Percentiles rank a stretch among this genome's conserved stretches.
Conservation (phyloP, 192 early-diverging fungal species). For the Entomortierella beljakovae region DNA sequence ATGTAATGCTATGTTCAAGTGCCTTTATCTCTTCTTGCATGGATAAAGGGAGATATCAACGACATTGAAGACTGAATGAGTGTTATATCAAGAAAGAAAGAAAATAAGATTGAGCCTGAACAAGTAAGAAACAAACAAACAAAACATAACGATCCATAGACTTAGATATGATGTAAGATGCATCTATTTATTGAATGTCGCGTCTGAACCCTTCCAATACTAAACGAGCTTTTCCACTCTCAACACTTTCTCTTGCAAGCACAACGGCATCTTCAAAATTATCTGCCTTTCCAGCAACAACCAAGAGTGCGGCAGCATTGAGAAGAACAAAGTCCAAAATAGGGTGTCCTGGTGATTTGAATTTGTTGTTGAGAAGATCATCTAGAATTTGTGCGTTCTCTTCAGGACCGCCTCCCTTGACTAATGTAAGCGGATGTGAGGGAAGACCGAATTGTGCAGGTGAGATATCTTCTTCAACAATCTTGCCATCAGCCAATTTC, state of each 20-base stretch:
- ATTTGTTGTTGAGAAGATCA: constrained; percentile 73
- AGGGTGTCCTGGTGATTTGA: constrained; percentile 68
- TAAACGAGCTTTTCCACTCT: constrained; percentile 72
- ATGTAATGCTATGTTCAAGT: too few relatives aligned
- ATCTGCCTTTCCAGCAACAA: constrained; percentile 78
- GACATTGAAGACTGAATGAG: too few relatives aligned
- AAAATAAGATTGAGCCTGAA: too few relatives aligned
- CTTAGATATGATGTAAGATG: too few relatives aligned
- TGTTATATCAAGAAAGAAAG: too few relatives aligned
- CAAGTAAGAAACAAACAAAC: too few relatives aligned
- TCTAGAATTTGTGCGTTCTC: constrained; percentile 83
- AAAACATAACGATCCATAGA: too few relatives aligned
- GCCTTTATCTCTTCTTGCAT: too few relatives aligned
- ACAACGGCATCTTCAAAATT: constrained; percentile 81
- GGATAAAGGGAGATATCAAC: too few relatives aligned
- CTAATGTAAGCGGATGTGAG: constrained; percentile 75
- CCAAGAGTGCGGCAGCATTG: constrained; percentile 90
- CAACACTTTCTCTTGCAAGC: constrained; percentile 80
- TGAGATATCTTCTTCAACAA: constrained; percentile 73
- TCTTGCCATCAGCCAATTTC: constrained; percentile 74
- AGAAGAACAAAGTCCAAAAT: constrained; percentile 93
- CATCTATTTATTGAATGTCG: constrained; percentile 53
- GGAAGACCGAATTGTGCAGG: constrained; percentile 92
- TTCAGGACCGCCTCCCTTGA: constrained; percentile 74
- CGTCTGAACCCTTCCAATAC: constrained; percentile 74